A percentile compares a stretch with the other conserved stretches of the same genome.
These are phyloP conservation scores for Colletotrichum brevisporum DNA, from an alignment of 2,329 filamentous ascomycete species.

Conservation along the genomic window DNA sequence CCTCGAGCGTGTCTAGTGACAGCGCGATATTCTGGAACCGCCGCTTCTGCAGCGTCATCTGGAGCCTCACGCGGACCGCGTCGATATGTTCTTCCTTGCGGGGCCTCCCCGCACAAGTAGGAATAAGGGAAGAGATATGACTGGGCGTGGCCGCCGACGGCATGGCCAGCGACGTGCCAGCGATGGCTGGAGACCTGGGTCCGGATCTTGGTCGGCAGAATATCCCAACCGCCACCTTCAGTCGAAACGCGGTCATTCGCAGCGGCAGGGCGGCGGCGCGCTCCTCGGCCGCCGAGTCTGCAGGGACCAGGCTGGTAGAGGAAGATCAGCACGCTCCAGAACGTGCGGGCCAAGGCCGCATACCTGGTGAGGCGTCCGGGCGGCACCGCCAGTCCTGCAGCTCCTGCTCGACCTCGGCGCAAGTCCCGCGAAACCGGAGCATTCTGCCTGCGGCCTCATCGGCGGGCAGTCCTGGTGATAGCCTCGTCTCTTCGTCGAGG, in stretches of 20 bases:
- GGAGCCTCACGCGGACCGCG: constrained; percentile 20
- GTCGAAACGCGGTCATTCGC: background rate
- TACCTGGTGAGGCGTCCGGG: constrained; percentile 12
- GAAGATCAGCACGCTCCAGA: constrained; percentile 24
- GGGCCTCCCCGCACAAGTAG: constrained; percentile 37
- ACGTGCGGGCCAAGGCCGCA: constrained; percentile 26
- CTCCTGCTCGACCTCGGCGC: constrained; percentile 26
- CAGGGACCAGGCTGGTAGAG: constrained; percentile 30
- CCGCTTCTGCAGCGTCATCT: constrained; percentile 33
- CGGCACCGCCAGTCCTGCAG: constrained; percentile 31
- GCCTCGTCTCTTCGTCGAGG: constrained; percentile 28
- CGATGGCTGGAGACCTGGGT: constrained; percentile 28
- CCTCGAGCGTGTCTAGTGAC: constrained; percentile 19
- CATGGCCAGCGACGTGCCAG: constrained; percentile 23
- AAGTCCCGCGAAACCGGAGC: constrained; percentile 1
- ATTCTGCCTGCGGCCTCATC: background rate
- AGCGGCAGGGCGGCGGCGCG: background rate
- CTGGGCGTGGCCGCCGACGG: constrained; percentile 33
- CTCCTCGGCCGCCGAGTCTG: constrained; percentile 1
- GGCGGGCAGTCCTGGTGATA: background rate
- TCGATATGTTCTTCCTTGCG: constrained; percentile 28
- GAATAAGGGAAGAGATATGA: constrained; percentile 39
- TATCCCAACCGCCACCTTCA: constrained; percentile 8
- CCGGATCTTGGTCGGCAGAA: constrained; percentile 29
- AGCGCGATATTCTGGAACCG: constrained; percentile 29